These are phyloP conservation scores for Guadua angustifolia DNA, from an alignment of 176 grass and related monocot species.

Conservation along the genomic window DNA sequence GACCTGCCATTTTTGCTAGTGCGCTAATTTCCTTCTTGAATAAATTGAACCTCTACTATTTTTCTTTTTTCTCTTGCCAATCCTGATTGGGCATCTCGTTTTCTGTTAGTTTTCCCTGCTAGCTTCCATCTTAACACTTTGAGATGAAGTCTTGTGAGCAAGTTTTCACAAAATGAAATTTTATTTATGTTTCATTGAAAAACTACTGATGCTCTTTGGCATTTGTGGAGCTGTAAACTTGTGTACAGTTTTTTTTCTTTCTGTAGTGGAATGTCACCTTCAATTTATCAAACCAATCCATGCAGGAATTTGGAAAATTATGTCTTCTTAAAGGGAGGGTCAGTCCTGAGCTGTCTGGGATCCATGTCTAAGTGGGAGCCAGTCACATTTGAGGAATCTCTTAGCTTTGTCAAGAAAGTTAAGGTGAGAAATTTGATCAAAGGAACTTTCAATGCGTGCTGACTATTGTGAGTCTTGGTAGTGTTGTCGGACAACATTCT, in stretches of 20 bases:
- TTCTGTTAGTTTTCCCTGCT: too few species aligned
- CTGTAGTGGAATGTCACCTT: slow-evolving; percentile 6
- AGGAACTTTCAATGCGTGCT: slow-evolving; percentile 13
- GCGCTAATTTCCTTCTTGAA: too few species aligned
- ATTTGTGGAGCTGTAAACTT: slow-evolving; percentile 18
- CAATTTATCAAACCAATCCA: slow-evolving; percentile 38
- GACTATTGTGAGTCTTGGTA: neutral
- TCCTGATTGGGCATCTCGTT: too few species aligned
- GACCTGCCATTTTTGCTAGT: neutral
- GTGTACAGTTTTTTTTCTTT: slow-evolving; percentile 13
- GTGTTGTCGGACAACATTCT: slow-evolving; percentile 8
- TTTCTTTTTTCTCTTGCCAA: too few species aligned
- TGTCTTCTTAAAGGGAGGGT: slow-evolving; percentile 45
- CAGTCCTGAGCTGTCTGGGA: slow-evolving; percentile 25
- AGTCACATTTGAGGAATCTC: slow-evolving; percentile 71
- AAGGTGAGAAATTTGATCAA: slow-evolving; percentile 53
- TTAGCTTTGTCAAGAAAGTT: slow-evolving; percentile 68
- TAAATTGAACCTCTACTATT: too few species aligned
- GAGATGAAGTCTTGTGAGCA: too few species aligned
- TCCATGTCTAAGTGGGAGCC: slow-evolving; percentile 56
- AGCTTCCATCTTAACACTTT: too few species aligned
- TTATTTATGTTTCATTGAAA: slow-evolving; percentile 16
- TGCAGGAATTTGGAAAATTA: slow-evolving; percentile 46
- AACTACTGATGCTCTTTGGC: neutral
- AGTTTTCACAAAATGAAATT: neutral